Evolutionary conservation across 1,139 yeast genomes (phyloP).

Genomic region (Suzukiozyma palmioleophila): DNA sequence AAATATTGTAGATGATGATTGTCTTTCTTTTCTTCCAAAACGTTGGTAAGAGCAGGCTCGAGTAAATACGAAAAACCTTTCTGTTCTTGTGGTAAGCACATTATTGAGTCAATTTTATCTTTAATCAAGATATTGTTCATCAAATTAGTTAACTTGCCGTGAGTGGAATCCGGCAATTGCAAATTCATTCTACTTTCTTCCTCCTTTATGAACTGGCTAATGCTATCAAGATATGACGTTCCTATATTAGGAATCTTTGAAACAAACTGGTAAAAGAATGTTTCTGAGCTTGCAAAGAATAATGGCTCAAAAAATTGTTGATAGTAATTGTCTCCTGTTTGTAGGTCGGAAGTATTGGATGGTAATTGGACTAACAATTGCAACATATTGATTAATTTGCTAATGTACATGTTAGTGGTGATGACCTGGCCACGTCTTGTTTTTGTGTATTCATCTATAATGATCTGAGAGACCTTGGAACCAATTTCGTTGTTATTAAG

Average conservation of each 20-base stretch:
- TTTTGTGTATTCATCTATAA: slow-evolving; percentile 54
- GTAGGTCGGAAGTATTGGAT: slow-evolving; percentile 31
- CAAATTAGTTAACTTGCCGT: slow-evolving; percentile 48
- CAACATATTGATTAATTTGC: slow-evolving; percentile 65
- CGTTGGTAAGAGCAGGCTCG: slow-evolving; percentile 23
- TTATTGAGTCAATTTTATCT: slow-evolving; percentile 46
- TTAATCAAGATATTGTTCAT: slow-evolving; percentile 63
- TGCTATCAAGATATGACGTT: slow-evolving; percentile 49
- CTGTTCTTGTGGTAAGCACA: slow-evolving; percentile 41
- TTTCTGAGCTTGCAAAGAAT: slow-evolving; percentile 51
- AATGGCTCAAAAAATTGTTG: slow-evolving; percentile 62
- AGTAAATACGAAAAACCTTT: slow-evolving; percentile 62
- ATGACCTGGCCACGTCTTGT: slow-evolving; percentile 60
- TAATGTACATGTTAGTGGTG: slow-evolving; percentile 54
- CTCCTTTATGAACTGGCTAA: slow-evolving; percentile 50
- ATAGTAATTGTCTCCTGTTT: slow-evolving; percentile 53
- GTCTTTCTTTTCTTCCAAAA: slow-evolving; percentile 15
- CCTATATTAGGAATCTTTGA: slow-evolving; percentile 34
- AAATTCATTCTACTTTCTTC: slow-evolving; percentile 54
- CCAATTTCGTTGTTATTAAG: slow-evolving; percentile 50
- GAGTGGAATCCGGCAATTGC: slow-evolving; percentile 52
- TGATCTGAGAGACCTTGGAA: slow-evolving; percentile 38
- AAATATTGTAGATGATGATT: slow-evolving; percentile 23
- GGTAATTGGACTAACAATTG: slow-evolving; percentile 45
- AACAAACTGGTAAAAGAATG: slow-evolving; percentile 50